Evolutionary conservation across 2,329 filamentous ascomycete species (phyloP).

Genomic region (Xylariaceae sp.): DNA sequence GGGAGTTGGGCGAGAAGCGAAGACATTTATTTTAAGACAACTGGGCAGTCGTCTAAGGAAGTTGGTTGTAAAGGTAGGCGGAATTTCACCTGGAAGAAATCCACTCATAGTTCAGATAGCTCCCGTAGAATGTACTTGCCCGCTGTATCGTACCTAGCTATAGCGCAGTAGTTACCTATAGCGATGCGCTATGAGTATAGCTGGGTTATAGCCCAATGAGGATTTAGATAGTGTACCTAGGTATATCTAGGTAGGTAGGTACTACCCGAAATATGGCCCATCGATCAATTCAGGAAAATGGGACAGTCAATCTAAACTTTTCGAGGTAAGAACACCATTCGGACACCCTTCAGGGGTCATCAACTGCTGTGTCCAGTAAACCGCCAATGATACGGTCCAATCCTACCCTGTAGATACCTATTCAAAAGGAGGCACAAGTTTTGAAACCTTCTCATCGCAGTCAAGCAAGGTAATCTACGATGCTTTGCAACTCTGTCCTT

Average conservation of each 20-base stretch:
- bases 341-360: not conserved
- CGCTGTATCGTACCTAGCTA: no score
- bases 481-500: not conserved
- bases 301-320: no score
- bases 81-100: not conserved
- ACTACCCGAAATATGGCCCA: no score
- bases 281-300: no score
- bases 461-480: not conserved
- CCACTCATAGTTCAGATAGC: not conserved
- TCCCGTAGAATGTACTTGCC: not conserved
- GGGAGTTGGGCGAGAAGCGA: conserved; percentile 13
- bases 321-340: no score
- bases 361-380: conserved; percentile 1
- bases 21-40: conserved; percentile 11
- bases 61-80: not conserved
- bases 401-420: not conserved
- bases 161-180: no score
- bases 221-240: no score
- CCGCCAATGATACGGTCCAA: conserved; percentile 1
- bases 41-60: no score
- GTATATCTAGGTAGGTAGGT: not conserved
- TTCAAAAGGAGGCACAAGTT: not conserved
- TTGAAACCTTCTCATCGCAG: conserved; percentile 4
- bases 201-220: no score
- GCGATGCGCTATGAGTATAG: no score